These are phyloP conservation scores for Mycosphaerella sp. DNA, from an alignment of 2,329 filamentous ascomycete genomes.

Conservation along the genomic window DNA sequence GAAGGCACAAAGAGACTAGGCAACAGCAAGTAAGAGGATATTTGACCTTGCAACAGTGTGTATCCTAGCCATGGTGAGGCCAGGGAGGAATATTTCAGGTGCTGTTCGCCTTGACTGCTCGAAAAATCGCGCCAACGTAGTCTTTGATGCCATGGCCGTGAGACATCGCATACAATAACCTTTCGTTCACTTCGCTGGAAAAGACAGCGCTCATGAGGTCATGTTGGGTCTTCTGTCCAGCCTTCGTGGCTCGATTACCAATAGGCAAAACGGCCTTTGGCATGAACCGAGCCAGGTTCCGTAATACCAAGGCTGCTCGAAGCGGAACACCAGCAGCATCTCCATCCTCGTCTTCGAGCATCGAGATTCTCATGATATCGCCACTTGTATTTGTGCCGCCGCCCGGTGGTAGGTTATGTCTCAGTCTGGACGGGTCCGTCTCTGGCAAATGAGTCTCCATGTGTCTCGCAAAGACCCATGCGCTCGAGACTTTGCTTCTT, in stretches of 20 bases:
- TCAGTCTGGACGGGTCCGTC: conserved; percentile 28
- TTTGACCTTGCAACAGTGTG: not conserved
- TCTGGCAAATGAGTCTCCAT: conserved; percentile 62
- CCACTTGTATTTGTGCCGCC: conserved; percentile 11
- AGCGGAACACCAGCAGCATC: conserved; percentile 73
- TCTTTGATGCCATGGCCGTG: conserved; percentile 23
- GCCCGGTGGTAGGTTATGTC: conserved; percentile 22
- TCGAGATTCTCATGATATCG: conserved; percentile 37
- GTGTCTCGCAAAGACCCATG: conserved; percentile 42
- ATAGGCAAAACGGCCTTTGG: conserved; percentile 19
- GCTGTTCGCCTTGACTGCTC: conserved; percentile 18
- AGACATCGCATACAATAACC: conserved; percentile 24
- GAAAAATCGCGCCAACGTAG: conserved; percentile 23
- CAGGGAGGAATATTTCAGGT: not conserved
- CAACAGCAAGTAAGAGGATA: not conserved
- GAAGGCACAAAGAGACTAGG: conserved; percentile 4
- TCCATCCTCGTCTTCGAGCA: conserved; percentile 43
- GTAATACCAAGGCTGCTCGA: conserved; percentile 67
- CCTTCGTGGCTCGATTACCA: conserved; percentile 14
- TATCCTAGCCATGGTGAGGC: no score
- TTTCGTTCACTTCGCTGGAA: conserved; percentile 21
- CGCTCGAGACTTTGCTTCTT: conserved; percentile 15
- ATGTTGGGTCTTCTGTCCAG: conserved; percentile 16
- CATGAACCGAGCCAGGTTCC: conserved; percentile 61
- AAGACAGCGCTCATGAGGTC: conserved; percentile 21